These are phyloP conservation scores for Acanthamoeba triangularis DNA, from an alignment of 208 protist species.

Conservation along the genomic window DNA sequence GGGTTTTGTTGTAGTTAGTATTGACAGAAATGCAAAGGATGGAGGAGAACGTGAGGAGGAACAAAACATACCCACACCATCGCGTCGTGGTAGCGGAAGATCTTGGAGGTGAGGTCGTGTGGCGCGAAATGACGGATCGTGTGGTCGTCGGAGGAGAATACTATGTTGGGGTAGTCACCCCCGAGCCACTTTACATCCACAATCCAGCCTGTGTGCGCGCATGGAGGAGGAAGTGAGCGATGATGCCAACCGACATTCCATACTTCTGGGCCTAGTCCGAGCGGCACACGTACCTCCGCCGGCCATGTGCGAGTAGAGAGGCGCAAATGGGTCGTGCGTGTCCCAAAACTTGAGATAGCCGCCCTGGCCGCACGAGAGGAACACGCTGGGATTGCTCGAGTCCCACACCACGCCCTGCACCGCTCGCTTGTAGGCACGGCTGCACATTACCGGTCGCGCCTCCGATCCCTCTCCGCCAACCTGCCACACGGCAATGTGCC, in stretches of 20 bases:
- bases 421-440: slow-evolving; percentile 36
- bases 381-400: slow-evolving; percentile 33
- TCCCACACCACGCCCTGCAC: slow-evolving; percentile 47
- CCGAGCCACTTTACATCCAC: slow-evolving; percentile 55
- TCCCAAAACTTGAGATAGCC: slow-evolving; percentile 73
- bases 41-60: too few relatives aligned
- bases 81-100: slow-evolving; percentile 67
- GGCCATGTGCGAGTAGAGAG: slow-evolving; percentile 71
- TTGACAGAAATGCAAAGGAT: background rate
- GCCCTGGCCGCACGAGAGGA: slow-evolving; percentile 49
- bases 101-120: slow-evolving; percentile 43
- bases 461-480: background rate
- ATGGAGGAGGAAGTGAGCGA: background rate
- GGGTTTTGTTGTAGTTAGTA: too few relatives aligned
- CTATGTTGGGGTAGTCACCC: slow-evolving; percentile 28
- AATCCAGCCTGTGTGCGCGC: slow-evolving; percentile 14
- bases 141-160: slow-evolving; percentile 60
- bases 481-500: slow-evolving; percentile 69
- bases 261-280: background rate
- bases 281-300: background rate
- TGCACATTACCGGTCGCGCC: slow-evolving; percentile 28
- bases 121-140: slow-evolving; percentile 33
- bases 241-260: background rate
- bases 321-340: slow-evolving; percentile 32
- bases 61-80: slow-evolving; percentile 13